phyloP scores from a whole-genome alignment of 495 filamentous ascomycete species.

The Neurospora tetrasperma region DNA sequence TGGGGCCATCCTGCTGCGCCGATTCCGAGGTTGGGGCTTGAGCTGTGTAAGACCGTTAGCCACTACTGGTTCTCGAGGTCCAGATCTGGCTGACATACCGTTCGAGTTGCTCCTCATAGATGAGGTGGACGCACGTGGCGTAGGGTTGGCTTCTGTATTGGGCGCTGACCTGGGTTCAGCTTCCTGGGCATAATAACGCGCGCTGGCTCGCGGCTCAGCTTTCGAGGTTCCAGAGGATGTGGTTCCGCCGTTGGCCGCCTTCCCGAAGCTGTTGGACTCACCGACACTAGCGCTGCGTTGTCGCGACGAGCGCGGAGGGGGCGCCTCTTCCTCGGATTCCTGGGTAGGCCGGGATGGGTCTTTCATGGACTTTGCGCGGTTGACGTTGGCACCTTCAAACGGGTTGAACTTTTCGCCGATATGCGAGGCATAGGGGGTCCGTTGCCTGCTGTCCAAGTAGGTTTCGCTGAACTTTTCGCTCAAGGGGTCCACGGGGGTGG shows the following conservation, averaged over 20 bases:
- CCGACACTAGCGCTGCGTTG: slow-evolving; percentile 23
- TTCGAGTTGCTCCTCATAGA: slow-evolving; percentile 13
- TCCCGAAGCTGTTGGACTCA: slow-evolving; percentile 14
- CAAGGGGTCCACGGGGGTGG: slow-evolving; percentile 28
- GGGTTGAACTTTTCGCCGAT: slow-evolving; percentile 60
- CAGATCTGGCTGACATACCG: slow-evolving; percentile 7
- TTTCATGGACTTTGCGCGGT: slow-evolving; percentile 31
- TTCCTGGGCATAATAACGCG: not conserved
- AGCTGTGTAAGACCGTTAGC: not conserved
- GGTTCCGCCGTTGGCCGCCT: slow-evolving; percentile 8
- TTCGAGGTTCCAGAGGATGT: not conserved
- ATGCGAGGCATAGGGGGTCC: slow-evolving; percentile 58
- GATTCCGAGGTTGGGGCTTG: slow-evolving; percentile 2
- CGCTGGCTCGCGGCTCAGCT: not conserved
- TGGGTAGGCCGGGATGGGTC: slow-evolving; percentile 10
- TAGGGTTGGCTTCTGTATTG: slow-evolving; percentile 13
- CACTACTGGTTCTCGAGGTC: not conserved
- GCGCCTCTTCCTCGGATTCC: slow-evolving; percentile 4
- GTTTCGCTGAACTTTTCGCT: slow-evolving; percentile 31
- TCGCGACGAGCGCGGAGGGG: slow-evolving; percentile 12
- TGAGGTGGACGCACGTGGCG: slow-evolving; percentile 4
- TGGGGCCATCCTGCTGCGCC: slow-evolving; percentile 8
- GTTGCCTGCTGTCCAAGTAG: slow-evolving; percentile 41
- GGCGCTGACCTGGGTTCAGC: slow-evolving; percentile 17
- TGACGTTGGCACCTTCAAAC: slow-evolving; percentile 31